Percentiles rank a stretch among this genome's conserved stretches.
Evolutionary conservation across 140 eudicot species (phyloP).

Genomic region (Ambrosia hybrid): DNA sequence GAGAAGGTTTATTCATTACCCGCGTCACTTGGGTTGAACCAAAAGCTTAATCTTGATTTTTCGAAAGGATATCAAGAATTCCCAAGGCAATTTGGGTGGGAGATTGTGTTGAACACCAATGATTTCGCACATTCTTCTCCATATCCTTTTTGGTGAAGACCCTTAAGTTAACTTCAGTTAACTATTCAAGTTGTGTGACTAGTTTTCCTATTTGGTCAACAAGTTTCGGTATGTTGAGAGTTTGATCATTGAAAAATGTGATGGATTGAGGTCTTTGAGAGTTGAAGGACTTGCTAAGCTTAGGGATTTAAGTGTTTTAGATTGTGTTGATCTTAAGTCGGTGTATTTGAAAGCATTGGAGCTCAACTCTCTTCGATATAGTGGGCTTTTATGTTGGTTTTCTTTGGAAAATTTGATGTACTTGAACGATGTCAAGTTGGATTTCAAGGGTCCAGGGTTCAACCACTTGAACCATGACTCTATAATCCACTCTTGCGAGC

Average conservation of each 20-base stretch:
- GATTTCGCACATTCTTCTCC: slow-evolving; percentile 27
- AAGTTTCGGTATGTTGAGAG: slow-evolving; percentile 33
- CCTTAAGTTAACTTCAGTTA: slow-evolving; percentile 32
- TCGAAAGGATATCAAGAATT: slow-evolving; percentile 27
- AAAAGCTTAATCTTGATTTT: slow-evolving; percentile 30
- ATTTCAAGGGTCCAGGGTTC: slow-evolving; percentile 20
- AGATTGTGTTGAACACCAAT: slow-evolving; percentile 25
- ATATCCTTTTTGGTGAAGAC: slow-evolving; percentile 22
- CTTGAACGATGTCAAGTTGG: slow-evolving; percentile 33
- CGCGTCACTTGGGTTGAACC: slow-evolving; percentile 28
- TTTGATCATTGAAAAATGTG: slow-evolving; percentile 32
- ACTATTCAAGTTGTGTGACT: slow-evolving; percentile 18
- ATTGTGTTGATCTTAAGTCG: slow-evolving; percentile 20
- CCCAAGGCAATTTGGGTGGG: slow-evolving; percentile 35
- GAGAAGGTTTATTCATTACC: slow-evolving; percentile 17
- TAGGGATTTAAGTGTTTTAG: slow-evolving; percentile 18
- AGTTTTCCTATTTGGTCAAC: slow-evolving; percentile 27
- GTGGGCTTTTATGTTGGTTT: slow-evolving; percentile 29
- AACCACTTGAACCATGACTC: slow-evolving; percentile 8
- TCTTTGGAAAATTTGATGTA: not conserved
- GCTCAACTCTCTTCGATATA: slow-evolving; percentile 8
- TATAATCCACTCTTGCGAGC: slow-evolving; percentile 28
- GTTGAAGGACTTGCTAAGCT: slow-evolving; percentile 33
- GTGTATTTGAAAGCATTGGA: slow-evolving; percentile 6
- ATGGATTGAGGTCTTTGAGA: slow-evolving; percentile 33